A percentile compares a stretch with the other conserved stretches of the same genome.
Evolutionary conservation across 345 rosid genomes (phyloP).

Genomic region (Acer saccharum): DNA sequence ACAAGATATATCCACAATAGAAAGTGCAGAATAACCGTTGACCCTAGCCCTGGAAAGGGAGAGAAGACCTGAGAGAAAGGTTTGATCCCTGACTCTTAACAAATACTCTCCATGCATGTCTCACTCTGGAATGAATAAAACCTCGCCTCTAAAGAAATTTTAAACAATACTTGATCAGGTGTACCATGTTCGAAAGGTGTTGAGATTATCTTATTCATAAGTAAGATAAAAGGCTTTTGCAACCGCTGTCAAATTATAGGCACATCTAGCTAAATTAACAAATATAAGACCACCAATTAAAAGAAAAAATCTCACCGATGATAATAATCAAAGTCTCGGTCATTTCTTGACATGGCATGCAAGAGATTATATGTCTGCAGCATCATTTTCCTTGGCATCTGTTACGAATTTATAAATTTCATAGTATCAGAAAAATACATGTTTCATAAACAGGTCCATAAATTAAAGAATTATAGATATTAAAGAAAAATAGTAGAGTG

Average conservation of each 20-base stretch:
- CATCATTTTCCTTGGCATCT: conserved; percentile 98
- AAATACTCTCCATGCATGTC: not conserved
- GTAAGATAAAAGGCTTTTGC: no score
- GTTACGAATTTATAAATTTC: conserved; percentile 32
- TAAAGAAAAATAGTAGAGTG: not conserved
- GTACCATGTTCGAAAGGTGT: not conserved
- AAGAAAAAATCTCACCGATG: conserved; percentile 67
- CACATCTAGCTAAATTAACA: conserved; percentile 2
- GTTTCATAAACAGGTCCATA: not conserved
- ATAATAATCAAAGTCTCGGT: conserved; percentile 95
- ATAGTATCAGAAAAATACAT: conserved; percentile 8
- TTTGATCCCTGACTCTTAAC: not conserved
- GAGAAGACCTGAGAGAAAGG: not conserved
- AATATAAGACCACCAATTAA: conserved; percentile 14
- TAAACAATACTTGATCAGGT: not conserved
- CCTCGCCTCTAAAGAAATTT: not conserved
- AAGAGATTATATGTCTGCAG: conserved; percentile 92
- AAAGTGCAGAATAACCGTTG: not conserved
- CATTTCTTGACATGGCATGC: conserved; percentile 91
- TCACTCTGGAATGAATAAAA: not conserved
- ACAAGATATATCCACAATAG: not conserved
- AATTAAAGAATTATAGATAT: conserved; percentile 5
- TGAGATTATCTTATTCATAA: not conserved
- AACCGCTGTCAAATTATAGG: not conserved
- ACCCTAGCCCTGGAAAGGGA: not conserved